Conservation (phyloP, 176 grass and related monocot genomes). For the Saccharum officinarum region DNA sequence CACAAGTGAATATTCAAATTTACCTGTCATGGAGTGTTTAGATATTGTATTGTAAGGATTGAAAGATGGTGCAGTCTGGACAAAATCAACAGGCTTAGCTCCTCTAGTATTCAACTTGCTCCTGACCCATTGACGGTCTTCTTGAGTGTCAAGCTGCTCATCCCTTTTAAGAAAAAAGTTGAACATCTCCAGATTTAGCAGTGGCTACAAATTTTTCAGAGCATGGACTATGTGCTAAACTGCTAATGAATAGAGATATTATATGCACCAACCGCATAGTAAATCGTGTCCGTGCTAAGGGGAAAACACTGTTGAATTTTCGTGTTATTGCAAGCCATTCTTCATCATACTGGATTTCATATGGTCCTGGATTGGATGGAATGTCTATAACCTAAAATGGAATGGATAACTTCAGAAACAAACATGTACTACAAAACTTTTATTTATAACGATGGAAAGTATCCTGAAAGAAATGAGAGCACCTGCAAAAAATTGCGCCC, state of each 20-base stretch:
- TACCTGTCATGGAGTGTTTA: constrained; percentile 46
- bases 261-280: constrained; percentile 44
- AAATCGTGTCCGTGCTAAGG: constrained; percentile 55
- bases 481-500: constrained; percentile 79
- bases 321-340: constrained; percentile 95
- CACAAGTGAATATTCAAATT: constrained; percentile 16
- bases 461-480: not conserved
- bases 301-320: constrained; percentile 71
- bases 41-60: constrained; percentile 49
- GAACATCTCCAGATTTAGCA: constrained; percentile 21
- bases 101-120: constrained; percentile 78
- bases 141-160: constrained; percentile 62
- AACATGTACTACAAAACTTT: constrained; percentile 5
- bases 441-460: constrained; percentile 26
- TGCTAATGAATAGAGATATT: constrained; percentile 7
- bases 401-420: constrained; percentile 31
- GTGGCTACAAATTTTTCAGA: constrained; percentile 23
- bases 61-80: constrained; percentile 53
- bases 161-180: constrained; percentile 49
- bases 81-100: constrained; percentile 81
- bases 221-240: not conserved
- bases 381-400: constrained; percentile 82
- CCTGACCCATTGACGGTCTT: constrained; percentile 64
- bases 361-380: constrained; percentile 70
- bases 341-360: constrained; percentile 91